Conservation (phyloP, 192 early-diverging fungal species). For the Coemansia erecta region DNA sequence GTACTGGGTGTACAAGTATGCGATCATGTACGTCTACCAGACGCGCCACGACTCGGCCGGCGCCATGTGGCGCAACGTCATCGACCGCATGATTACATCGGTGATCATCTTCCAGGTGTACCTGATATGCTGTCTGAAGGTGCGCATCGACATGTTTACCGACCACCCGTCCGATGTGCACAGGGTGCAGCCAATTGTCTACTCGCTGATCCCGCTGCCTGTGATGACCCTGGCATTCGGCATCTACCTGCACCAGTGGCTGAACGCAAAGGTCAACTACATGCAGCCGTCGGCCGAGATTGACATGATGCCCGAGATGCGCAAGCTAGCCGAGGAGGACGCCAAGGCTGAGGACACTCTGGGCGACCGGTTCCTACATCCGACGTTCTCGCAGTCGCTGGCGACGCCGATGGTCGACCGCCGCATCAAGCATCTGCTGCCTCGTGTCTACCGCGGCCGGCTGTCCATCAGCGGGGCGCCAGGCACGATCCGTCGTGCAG, state of each 20-base stretch:
- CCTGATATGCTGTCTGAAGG: conserved; percentile 58
- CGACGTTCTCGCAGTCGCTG: conserved; percentile 59
- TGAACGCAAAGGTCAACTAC: conserved; percentile 60
- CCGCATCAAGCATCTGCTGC: conserved; percentile 62
- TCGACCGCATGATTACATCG: conserved; percentile 68
- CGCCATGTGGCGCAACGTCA: conserved; percentile 65
- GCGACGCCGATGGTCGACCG: conserved; percentile 69
- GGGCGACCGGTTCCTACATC: conserved; percentile 65
- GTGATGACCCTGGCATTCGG: conserved; percentile 59
- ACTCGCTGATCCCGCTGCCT: conserved; percentile 61
- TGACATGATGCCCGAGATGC: conserved; percentile 34
- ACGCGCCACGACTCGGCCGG: conserved; percentile 71
- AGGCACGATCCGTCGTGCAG: not conserved
- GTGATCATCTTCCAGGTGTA: conserved; percentile 66
- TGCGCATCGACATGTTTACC: conserved; percentile 57
- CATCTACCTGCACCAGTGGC: conserved; percentile 41
- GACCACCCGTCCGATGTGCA: conserved; percentile 31
- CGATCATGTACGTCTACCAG: conserved; percentile 72
- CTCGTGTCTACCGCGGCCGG: conserved; percentile 59
- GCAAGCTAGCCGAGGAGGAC: conserved; percentile 21
- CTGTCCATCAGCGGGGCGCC: conserved; percentile 11
- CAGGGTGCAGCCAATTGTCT: conserved; percentile 44
- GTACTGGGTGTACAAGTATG: conserved; percentile 71
- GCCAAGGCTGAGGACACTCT: conserved; percentile 37
- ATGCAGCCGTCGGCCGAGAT: conserved; percentile 50